A percentile compares a stretch with the other conserved stretches of the same genome.
These are phyloP conservation scores for Castanea mollissima DNA, from an alignment of 306 rosid genomes.

Conservation along the genomic window DNA sequence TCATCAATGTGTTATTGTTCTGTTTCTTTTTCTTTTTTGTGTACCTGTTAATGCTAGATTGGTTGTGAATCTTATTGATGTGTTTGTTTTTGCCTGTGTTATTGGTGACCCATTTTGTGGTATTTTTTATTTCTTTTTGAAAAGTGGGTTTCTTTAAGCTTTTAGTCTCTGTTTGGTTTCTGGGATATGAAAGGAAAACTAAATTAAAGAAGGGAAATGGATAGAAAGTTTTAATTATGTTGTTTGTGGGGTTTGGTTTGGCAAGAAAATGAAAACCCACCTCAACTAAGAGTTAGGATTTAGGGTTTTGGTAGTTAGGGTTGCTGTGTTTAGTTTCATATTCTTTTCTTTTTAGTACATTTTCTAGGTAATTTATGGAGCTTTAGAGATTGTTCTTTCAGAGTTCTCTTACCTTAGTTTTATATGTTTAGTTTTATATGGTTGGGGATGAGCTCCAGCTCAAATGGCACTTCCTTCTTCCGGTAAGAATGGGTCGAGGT, in stretches of 20 bases:
- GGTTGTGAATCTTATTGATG: background rate
- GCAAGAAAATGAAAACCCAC: background rate
- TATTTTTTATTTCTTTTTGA: background rate
- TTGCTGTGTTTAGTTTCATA: background rate
- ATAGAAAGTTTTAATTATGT: background rate
- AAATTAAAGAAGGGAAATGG: background rate
- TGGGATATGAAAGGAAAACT: conserved; percentile 4
- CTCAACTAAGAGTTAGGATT: background rate
- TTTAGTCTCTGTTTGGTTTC: background rate
- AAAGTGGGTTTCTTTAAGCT: conserved; percentile 17
- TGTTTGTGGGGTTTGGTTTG: background rate
- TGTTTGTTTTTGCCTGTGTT: background rate
- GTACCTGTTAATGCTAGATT: background rate
- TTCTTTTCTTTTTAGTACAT: background rate
- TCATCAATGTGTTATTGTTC: background rate
- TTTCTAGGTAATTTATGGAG: background rate
- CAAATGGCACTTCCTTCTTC: too few species aligned
- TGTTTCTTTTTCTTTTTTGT: background rate
- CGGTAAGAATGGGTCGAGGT: too few species aligned
- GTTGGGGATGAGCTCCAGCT: too few species aligned
- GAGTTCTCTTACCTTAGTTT: background rate
- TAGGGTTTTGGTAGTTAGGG: background rate
- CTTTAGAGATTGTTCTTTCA: background rate
- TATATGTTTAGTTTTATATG: background rate
- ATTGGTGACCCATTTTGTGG: conserved; percentile 4